Evolutionary conservation across 2,329 filamentous ascomycete genomes (phyloP).

Genomic region (Aspergillus sergii): DNA sequence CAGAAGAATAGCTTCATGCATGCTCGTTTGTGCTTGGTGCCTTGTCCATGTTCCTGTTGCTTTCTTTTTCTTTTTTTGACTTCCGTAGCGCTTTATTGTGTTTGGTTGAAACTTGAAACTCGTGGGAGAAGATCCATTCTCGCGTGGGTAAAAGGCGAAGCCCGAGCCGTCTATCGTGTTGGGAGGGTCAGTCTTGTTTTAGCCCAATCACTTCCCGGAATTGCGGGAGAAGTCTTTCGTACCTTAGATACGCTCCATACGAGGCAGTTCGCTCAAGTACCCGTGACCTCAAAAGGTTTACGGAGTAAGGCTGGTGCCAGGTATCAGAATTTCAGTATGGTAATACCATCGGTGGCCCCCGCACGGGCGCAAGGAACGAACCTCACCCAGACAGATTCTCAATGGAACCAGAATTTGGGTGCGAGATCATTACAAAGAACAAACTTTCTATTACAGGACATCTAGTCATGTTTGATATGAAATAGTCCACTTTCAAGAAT

Average conservation of each 20-base stretch:
- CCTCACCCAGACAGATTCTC: background rate
- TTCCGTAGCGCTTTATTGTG: background rate
- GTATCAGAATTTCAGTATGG: background rate
- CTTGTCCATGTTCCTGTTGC: background rate
- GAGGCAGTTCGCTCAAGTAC: background rate
- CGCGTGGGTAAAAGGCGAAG: slow-evolving; percentile 15
- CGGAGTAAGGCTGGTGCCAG: too few species aligned
- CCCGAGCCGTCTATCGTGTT: slow-evolving; percentile 10
- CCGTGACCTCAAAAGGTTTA: background rate
- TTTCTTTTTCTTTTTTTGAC: background rate
- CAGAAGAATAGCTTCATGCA: background rate
- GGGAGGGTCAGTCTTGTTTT: background rate
- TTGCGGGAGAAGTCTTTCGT: background rate
- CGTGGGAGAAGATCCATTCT: slow-evolving; percentile 19
- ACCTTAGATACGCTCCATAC: background rate
- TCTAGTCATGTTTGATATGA: background rate
- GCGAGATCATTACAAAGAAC: background rate
- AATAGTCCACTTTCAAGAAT: background rate
- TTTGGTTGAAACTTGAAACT: slow-evolving; percentile 8
- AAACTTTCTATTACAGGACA: background rate
- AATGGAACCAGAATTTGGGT: background rate
- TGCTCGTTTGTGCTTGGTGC: background rate
- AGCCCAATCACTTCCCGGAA: background rate
- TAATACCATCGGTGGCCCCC: slow-evolving; percentile 1
- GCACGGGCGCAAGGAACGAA: slow-evolving; percentile 17